Evolutionary conservation across 2,329 filamentous ascomycete species (phyloP), one percentile per base, ranked within the genome.

Genomic region (Claviceps pazoutovae): DNA sequence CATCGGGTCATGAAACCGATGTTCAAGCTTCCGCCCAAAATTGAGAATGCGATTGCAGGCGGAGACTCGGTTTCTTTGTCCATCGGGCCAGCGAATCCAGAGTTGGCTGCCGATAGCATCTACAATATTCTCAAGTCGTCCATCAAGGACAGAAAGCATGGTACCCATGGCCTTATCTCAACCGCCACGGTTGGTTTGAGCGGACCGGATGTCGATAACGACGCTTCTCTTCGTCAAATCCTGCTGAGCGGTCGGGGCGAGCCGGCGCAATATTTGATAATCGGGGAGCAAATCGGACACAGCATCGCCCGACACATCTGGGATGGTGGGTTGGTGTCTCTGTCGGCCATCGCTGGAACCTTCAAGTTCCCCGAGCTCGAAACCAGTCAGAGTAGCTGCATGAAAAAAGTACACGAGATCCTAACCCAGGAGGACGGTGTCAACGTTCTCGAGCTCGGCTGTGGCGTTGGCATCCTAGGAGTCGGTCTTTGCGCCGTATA

Each of bases 251-350:
- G 59, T 1, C 54, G 54, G 1, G 34, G 56, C 1, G 58, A 58
- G 8, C 55, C 56, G 16, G 46, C 61, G 2, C 57, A 61, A 0
- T 57, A 56, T 9, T 54, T 78, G 7, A 66, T 71, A 30, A 63
- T 80, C 4, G 72, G 76, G 50, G 78, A 81, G 54, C 75, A 79
- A 50, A 71, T 80, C 9, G 77, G 76, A 14, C 76, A 80, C 62
- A 79, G 75, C 58, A 80, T 81, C 51, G 76, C 77, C 0, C 71
- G 77, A 2, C 77, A 80, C 54, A 67, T 80, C 5, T 81, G 78
- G 78, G 78, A 81, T 50, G 76, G 71, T 1, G 78, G 78, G 0
- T 64, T 80, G 9, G 65, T 75, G 5, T 70, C 72, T 1, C 57
- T 67, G 17, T 65, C 64, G 23, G 62, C 62, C 42, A 58, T 69